Base-by-base conservation (phyloP, 192 early-diverging fungal species). In the Podila epigama region DNA sequence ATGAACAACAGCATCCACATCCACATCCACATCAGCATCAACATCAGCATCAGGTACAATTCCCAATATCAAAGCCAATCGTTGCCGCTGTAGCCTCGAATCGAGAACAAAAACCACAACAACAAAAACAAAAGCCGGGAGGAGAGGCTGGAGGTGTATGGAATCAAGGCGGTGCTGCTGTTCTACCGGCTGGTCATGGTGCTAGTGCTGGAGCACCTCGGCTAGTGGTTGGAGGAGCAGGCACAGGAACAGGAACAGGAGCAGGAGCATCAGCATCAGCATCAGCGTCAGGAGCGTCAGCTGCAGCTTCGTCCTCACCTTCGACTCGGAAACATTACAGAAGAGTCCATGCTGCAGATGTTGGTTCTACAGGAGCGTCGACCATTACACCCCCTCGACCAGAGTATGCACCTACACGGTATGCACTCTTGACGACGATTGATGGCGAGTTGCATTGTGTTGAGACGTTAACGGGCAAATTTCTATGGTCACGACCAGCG, bases 391-490 rank as follows among this genome's bases (percentile, higher is more conserved):
- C 10, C 51, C 35, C 55, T 13, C 20, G 13, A 6, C 59, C 12
- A 36, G 70, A 79, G 1, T 70, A 69, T 48, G 13, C 29, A 1
- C 16, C 41, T 1, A 69, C 79, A 16, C 53, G 64, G 9, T 36
- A 92, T 12, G 63, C 93, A 9, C 63, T 95, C 9, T 85, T 93
- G 27, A 83, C 89, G 7, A 93, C 93, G 0, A 57, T 95, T 27
- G 93, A 95, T 79, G 93, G 93, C 15, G 63, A 80, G 20, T 68
- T 95, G 52, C 89, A 92, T 52, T 90, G 88, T 51, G 83, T 95
- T 18, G 65, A 88, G 41, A 70, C 72, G 5, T 56, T 68, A 3
- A 85, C 84, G 18, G 88, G 92, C 5, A 56, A 71, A 5, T 60
- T 91, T 3, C 51, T 88, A 9, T 95, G 93, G 93, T 84, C 84